Base-by-base conservation (phyloP, 2,329 filamentous ascomycete genomes). In the Colletotrichum eleusines region DNA sequence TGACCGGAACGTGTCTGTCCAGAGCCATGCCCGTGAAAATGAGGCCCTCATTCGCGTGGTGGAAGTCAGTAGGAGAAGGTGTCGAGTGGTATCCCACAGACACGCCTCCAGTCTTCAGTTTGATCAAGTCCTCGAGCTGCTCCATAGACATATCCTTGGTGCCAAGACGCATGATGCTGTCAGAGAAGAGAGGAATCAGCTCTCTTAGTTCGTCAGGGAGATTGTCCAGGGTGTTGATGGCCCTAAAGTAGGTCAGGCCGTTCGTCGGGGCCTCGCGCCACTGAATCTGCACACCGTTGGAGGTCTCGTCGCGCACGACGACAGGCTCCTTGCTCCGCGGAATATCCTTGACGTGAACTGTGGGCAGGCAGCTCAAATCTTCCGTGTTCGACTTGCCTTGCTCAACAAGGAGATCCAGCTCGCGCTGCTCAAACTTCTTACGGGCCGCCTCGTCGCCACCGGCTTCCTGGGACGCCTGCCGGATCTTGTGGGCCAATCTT, bases 181-280 rank as follows among this genome's bases (percentile, higher is more conserved):
- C 95, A 18, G 93, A 94, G 78, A 98, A 98, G 0, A 99, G 84
- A 0, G 96, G 96, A 58, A 98, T 88, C 69, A 98, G 85, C 75
- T 93, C 86, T 63, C 96, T 89, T 63, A 98, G 86, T 73, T 98
- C 94, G 72, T 95, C 91, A 0, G 95, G 94, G 18, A 99, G 84
- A 72, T 92, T 89, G 54, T 93, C 87, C 65, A 98, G 85, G 0
- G 89, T 87, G 78, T 97, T 94, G 79, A 98, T 89, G 3, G 94
- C 94, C 70, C 95, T 91, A 84, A 99, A 97, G 79, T 99, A 99
- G 1, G 95, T 98, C 69, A 99, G 84, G 0, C 96, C 96, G 76
- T 99, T 99, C 0, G 96, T 99, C 2, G 94, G 93, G 9, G 95
- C 94, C 80, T 97, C 94, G 61, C 92, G 91, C 94, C 95, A 98